Evolutionary conservation across 176 grass and related monocot species (phyloP).

Genomic region (Saccharum spontaneum): DNA sequence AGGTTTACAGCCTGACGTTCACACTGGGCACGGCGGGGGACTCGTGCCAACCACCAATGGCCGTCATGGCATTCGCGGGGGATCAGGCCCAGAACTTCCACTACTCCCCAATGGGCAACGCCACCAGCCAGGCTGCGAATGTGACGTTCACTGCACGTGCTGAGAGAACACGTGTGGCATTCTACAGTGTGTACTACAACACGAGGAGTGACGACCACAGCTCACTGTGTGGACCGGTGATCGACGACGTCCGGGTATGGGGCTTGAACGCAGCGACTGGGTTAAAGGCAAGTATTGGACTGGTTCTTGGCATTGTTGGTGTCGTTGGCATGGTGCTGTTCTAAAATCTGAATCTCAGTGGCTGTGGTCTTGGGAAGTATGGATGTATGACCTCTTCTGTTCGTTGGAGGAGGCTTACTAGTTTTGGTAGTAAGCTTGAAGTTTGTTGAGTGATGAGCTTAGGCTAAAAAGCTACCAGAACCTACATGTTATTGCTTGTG

Average conservation of each 20-base stretch:
- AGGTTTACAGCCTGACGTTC: constrained; percentile 84
- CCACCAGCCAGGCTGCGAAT: constrained; percentile 66
- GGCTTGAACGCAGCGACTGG: constrained; percentile 51
- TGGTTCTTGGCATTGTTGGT: constrained; percentile 44
- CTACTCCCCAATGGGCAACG: constrained; percentile 72
- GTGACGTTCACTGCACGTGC: constrained; percentile 72
- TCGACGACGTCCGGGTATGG: constrained; percentile 76
- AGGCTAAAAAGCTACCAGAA: constrained; percentile 40
- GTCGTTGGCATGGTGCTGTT: constrained; percentile 43
- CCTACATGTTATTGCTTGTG: constrained; percentile 36
- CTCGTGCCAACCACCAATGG: constrained; percentile 80
- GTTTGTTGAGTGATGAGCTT: constrained; percentile 41
- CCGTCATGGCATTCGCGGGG: constrained; percentile 84
- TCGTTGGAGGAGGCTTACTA: constrained; percentile 34
- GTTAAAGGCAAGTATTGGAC: constrained; percentile 37
- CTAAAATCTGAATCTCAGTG: constrained; percentile 45
- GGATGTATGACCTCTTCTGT: constrained; percentile 31
- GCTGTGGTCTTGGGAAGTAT: constrained; percentile 20
- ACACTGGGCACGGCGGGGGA: constrained; percentile 67
- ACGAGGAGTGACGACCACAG: constrained; percentile 84
- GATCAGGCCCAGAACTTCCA: constrained; percentile 97
- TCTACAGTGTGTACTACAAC: constrained; percentile 96
- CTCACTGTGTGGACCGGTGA: constrained; percentile 73
- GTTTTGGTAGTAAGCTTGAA: constrained; percentile 38
- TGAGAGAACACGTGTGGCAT: constrained; percentile 70